Evolutionary conservation across 805 yeast species (phyloP), one percentile per base, ranked within the genome.

Genomic region (Teunomyces tritomae): DNA sequence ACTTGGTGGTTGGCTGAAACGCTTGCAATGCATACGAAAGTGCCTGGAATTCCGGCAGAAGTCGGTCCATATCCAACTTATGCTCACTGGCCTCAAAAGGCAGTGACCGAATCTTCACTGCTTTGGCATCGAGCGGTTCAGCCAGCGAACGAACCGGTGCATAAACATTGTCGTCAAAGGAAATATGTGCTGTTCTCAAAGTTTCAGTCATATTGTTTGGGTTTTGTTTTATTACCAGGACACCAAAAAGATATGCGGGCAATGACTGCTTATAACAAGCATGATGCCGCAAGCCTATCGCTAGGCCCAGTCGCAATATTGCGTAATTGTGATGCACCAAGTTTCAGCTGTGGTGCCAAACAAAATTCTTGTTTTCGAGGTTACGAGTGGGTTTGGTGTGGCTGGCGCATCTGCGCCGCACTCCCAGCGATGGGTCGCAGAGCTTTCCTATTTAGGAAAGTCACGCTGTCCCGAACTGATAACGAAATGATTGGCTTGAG

Each of bases 31-130:
- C 72, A 30, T 64, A 43, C 9, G 71, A 62, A 5, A 68, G 28
- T 8, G 62, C 56, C 34, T 49, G 48, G 43, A 62, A 61, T 17
- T 57, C 58, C 16, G 46, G 45, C 6, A 51, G 49, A 10, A 68
- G 52, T 2, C 49, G 54, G 13, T 49, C 49, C 29, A 69, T 50
- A 13, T 63, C 59, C 5, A 70, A 53, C 28, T 55, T 52, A 48
- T 70, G 73, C 1, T 44, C 57, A 10, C 37, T 39, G 14, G 63
- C 68, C 13, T 39, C 28, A 46, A 67, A 69, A 3, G 74, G 74
- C 13, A 69, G 64, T 8, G 72, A 57, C 44, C 58, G 50, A 44
- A 63, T 59, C 26, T 24, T 28, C 6, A 10, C 37, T 6, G 47
- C 16, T 24, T 20, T 33, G 28, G 48, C 45, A 30, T 52, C 49